Conservation (phyloP, 164 flowering plant genomes). For the Aristolochia fimbriata region DNA sequence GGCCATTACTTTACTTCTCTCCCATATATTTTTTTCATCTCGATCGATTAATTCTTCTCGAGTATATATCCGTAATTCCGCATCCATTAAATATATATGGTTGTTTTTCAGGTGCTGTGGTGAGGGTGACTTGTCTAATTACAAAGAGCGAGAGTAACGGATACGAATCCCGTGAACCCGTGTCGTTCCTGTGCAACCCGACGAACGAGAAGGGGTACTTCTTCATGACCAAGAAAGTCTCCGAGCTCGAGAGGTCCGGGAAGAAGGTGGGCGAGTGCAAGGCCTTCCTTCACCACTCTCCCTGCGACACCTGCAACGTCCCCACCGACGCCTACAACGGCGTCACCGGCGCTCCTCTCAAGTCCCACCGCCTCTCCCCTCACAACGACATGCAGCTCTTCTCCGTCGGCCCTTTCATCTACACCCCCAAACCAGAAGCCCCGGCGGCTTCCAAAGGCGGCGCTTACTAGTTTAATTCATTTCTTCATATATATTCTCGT, state of each 20-base stretch:
- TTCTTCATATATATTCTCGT: too few relatives aligned
- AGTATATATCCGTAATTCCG: too few relatives aligned
- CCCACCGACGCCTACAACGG: conserved; percentile 26
- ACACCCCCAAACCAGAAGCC: conserved; percentile 6
- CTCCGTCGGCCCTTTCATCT: conserved; percentile 32
- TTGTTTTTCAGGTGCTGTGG: conserved; percentile 25
- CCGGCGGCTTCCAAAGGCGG: neutral
- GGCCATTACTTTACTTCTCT: too few relatives aligned
- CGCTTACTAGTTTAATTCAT: neutral
- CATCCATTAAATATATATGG: neutral
- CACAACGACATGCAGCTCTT: conserved; percentile 22
- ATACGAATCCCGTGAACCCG: conserved; percentile 19
- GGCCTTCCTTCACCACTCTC: conserved; percentile 33
- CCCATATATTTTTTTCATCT: too few relatives aligned
- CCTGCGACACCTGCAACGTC: conserved; percentile 19
- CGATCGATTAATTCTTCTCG: too few relatives aligned
- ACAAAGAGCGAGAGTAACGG: conserved; percentile 20
- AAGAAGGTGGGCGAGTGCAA: conserved; percentile 27
- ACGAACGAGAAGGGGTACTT: conserved; percentile 33
- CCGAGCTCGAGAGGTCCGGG: conserved; percentile 11
- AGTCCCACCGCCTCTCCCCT: conserved; percentile 9
- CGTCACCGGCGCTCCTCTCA: conserved; percentile 24
- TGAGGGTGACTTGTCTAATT: conserved; percentile 30
- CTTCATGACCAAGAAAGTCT: conserved; percentile 18
- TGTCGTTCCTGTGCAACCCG: conserved; percentile 21